Conservation (phyloP, 331 rosid species). For the Pyrus hybrid region DNA sequence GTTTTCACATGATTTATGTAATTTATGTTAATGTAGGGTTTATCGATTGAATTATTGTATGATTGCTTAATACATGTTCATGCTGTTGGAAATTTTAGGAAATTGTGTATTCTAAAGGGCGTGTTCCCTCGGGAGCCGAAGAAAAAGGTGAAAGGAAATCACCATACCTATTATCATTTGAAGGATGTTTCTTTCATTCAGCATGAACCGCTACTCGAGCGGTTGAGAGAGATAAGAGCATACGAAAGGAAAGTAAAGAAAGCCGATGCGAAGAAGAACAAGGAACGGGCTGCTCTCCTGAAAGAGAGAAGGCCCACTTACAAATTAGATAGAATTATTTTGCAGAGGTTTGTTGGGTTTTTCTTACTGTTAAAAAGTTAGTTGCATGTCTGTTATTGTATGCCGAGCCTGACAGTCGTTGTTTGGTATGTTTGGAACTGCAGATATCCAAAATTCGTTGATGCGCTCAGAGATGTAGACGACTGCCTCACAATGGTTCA, state of each 20-base stretch:
- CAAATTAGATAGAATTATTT: constrained; percentile 58
- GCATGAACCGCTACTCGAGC: constrained; percentile 79
- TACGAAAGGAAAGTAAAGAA: constrained; percentile 74
- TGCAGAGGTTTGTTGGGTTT: constrained; percentile 50
- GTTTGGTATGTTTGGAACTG: constrained; percentile 2
- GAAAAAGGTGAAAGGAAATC: constrained; percentile 90
- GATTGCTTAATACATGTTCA: neutral
- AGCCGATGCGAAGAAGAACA: constrained; percentile 74
- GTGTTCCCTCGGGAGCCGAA: constrained; percentile 87
- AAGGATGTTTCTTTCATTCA: constrained; percentile 81
- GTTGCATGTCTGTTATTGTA: neutral
- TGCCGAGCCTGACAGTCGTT: constrained; percentile 1
- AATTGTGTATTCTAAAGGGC: constrained; percentile 83
- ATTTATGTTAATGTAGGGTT: neutral
- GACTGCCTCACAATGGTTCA: constrained; percentile 87
- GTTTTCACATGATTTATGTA: neutral
- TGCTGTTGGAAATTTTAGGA: constrained; percentile 38
- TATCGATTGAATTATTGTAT: neutral
- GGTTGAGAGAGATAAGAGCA: constrained; percentile 53
- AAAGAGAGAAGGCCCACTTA: constrained; percentile 46
- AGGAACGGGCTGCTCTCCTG: constrained; percentile 54
- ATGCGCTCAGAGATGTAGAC: constrained; percentile 88
- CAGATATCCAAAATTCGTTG: constrained; percentile 83
- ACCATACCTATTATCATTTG: constrained; percentile 83
- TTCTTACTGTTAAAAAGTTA: neutral